Conservation (phyloP, 2,329 filamentous ascomycete species). For the Cladophialophora bantiana region DNA sequence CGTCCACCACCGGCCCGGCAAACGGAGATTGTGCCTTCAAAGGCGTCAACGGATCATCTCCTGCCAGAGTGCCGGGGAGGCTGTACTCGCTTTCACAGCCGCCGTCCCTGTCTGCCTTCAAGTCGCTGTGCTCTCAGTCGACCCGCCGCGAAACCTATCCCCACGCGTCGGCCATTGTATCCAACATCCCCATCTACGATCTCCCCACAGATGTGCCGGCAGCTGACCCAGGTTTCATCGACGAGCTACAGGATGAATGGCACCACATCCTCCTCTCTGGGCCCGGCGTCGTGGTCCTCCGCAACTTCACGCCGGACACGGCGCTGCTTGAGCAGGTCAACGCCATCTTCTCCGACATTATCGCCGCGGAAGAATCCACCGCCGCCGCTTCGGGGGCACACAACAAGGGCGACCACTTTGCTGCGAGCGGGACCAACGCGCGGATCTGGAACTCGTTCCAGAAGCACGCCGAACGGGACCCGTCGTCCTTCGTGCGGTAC, state of each 20-base stretch:
- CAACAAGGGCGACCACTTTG: slow-evolving; percentile 65
- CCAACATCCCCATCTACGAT: slow-evolving; percentile 65
- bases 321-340: slow-evolving; percentile 57
- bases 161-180: slow-evolving; percentile 53
- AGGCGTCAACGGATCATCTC: background rate
- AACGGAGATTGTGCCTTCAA: slow-evolving; percentile 3
- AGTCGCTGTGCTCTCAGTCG: slow-evolving; percentile 53
- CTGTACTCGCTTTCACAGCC: slow-evolving; percentile 38
- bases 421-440: slow-evolving; percentile 61
- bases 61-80: slow-evolving; percentile 19
- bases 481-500: slow-evolving; percentile 62
- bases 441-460: slow-evolving; percentile 72
- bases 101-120: slow-evolving; percentile 55
- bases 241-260: slow-evolving; percentile 65
- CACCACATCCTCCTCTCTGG: slow-evolving; percentile 64
- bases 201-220: slow-evolving; percentile 46
- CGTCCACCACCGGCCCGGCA: background rate
- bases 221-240: slow-evolving; percentile 42
- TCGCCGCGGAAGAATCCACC: slow-evolving; percentile 52
- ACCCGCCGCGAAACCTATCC: slow-evolving; percentile 54
- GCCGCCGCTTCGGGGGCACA: slow-evolving; percentile 47
- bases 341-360: slow-evolving; percentile 57
- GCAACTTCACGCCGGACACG: slow-evolving; percentile 57
- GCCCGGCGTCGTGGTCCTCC: slow-evolving; percentile 66
- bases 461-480: slow-evolving; percentile 64